A percentile compares a stretch with the other conserved stretches of the same genome.
These are phyloP conservation scores for Moelleriella libera DNA, from an alignment of 2,329 filamentous ascomycete genomes.

Conservation along the genomic window DNA sequence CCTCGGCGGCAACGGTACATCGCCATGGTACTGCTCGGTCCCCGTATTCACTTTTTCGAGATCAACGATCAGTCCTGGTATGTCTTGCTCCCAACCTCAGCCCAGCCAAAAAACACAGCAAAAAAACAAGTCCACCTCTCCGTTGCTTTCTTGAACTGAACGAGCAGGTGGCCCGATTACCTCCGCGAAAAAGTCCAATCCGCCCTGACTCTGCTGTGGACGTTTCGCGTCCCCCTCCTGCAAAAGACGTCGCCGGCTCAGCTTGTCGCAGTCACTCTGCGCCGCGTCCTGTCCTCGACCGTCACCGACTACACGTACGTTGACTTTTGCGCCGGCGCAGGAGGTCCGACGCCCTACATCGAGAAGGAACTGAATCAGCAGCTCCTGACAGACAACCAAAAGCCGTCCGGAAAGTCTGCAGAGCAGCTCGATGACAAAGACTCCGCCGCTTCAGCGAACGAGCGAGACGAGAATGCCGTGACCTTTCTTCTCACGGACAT, in stretches of 20 bases:
- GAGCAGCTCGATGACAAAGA: too few relatives aligned
- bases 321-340: slow-evolving; percentile 64
- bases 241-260: slow-evolving; percentile 33
- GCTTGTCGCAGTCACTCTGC: slow-evolving; percentile 44
- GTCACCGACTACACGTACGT: slow-evolving; percentile 47
- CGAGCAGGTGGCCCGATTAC: slow-evolving; percentile 8
- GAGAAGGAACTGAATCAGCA: slow-evolving; percentile 42
- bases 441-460: background rate
- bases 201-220: background rate
- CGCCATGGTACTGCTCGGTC: slow-evolving; percentile 9
- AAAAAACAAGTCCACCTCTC: background rate
- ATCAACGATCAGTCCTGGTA: slow-evolving; percentile 56
- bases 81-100: background rate
- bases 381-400: slow-evolving; percentile 8
- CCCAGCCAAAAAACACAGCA: too few relatives aligned
- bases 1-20: background rate
- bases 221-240: background rate
- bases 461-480: slow-evolving; percentile 17
- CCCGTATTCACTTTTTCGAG: slow-evolving; percentile 51
- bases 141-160: background rate
- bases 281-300: slow-evolving; percentile 29
- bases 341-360: slow-evolving; percentile 54
- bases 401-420: background rate
- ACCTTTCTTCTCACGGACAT: slow-evolving; percentile 53
- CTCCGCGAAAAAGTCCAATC: background rate